phyloP scores from a whole-genome alignment of 2,329 filamentous ascomycete genomes.

The Mollisia scopiformis region DNA sequence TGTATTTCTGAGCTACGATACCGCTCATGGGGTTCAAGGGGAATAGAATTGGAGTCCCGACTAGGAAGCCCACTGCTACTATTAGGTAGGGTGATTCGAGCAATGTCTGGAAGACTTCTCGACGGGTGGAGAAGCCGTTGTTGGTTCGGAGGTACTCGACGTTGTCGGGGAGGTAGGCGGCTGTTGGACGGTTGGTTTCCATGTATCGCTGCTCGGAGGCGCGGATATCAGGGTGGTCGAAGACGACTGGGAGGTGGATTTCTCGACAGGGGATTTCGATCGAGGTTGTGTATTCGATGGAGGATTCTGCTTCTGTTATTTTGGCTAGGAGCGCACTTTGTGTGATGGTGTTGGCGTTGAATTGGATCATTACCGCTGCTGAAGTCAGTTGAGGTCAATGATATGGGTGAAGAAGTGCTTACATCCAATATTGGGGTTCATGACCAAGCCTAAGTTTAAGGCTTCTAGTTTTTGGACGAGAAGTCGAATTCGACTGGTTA shows the following conservation, averaged over 20 bases:
- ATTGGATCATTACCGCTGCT: conserved; percentile 47
- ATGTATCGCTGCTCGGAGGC: conserved; percentile 34
- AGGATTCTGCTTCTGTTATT: conserved; percentile 40
- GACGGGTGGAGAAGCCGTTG: conserved; percentile 40
- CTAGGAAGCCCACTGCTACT: conserved; percentile 41
- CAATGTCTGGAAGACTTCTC: conserved; percentile 38
- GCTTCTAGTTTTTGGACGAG: conserved; percentile 31
- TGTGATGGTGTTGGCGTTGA: conserved; percentile 44
- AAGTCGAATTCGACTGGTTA: conserved; percentile 20
- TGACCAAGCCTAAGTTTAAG: conserved; percentile 41
- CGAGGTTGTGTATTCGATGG: conserved; percentile 25
- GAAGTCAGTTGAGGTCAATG: background rate
- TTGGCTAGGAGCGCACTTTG: conserved; percentile 41
- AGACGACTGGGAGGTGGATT: conserved; percentile 48
- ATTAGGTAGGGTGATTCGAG: conserved; percentile 39
- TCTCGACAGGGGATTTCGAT: conserved; percentile 46
- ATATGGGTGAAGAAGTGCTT: conserved; percentile 35
- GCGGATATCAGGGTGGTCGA: conserved; percentile 38
- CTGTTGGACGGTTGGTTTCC: conserved; percentile 32
- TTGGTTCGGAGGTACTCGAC: conserved; percentile 35
- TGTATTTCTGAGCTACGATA: conserved; percentile 39
- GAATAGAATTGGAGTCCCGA: conserved; percentile 40
- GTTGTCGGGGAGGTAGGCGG: conserved; percentile 37
- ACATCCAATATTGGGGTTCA: conserved; percentile 53
- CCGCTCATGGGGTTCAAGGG: conserved; percentile 32